Evolutionary conservation across 495 filamentous ascomycete species (phyloP).

Genomic region (Lasiosphaeria ovina): DNA sequence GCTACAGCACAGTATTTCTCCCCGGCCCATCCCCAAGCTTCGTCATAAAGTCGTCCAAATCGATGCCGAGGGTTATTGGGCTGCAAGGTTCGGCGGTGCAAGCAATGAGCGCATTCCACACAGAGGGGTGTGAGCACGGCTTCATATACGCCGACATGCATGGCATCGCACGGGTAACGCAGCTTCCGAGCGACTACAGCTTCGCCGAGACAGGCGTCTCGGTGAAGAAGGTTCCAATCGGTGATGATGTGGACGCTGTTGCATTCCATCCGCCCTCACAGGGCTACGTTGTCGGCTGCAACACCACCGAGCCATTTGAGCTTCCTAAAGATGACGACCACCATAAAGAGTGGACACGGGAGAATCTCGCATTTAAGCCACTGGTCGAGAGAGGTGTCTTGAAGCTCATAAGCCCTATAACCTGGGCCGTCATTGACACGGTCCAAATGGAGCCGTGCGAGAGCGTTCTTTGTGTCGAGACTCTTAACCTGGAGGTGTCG

Average conservation of each 20-base stretch:
- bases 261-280: constrained; percentile 71
- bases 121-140: constrained; percentile 68
- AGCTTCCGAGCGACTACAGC: constrained; percentile 60
- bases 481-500: constrained; percentile 81
- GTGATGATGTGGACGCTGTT: constrained; percentile 68
- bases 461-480: constrained; percentile 74
- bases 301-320: constrained; percentile 64
- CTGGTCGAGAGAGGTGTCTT: constrained; percentile 63
- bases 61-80: constrained; percentile 67
- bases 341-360: constrained; percentile 73
- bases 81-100: constrained; percentile 63
- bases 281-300: constrained; percentile 75
- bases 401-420: constrained; percentile 71
- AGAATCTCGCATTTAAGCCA: constrained; percentile 64
- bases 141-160: constrained; percentile 75
- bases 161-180: constrained; percentile 63
- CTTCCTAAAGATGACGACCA: constrained; percentile 81
- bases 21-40: constrained; percentile 76
- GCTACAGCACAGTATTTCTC: constrained; percentile 76
- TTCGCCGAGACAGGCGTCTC: constrained; percentile 70
- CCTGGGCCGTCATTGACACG: constrained; percentile 73
- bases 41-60: constrained; percentile 72
- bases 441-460: constrained; percentile 70
- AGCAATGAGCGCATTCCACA: constrained; percentile 70
- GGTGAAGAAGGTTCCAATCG: constrained; percentile 63